Evolutionary conservation across 352 stramenopile species (phyloP), one percentile per base, ranked within the genome.

Genomic region (Pythium pyrilobum): DNA sequence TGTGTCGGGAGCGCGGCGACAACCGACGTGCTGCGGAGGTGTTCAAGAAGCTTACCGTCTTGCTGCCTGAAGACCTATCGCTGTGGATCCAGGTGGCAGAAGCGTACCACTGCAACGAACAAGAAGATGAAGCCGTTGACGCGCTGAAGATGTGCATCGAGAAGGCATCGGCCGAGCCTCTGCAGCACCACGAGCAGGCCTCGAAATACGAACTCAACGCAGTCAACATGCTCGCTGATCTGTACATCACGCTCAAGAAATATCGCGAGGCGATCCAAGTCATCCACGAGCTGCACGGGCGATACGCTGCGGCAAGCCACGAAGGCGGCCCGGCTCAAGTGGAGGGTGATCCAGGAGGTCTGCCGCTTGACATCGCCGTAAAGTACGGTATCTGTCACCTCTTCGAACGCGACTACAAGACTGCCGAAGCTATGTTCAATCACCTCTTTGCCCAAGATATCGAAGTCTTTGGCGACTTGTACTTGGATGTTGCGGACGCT

Each of bases 321-420:
- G 81, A 87, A 8, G 60, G 72, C 16, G 53, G 53, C 3, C 58
- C 71, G 11, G 45, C 59, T 44, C 70, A 87, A 58, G 69, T 86
- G 4, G 82, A 89, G 31, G 76, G 79, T 0, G 75, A 87, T 20
- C 77, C 77, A 0, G 77, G 72, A 33, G 80, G 75, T 11, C 59
- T 95, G 21, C 84, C 84, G 3, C 71, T 95, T 11, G 84, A 95
- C 58, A 92, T 95, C 54, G 81, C 80, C 3, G 82, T 95, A 16
- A 95, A 92, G 40, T 92, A 91, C 47, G 84, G 84, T 13, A 94
- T 94, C 20, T 94, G 84, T 37, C 76, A 92, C 44, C 64, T 94
- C 18, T 89, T 86, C 50, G 76, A 89, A 42, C 67, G 76, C 7
- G 77, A 94, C 48, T 82, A 84, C 44, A 68, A 69, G 42, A 90